These are phyloP conservation scores for Wickerhamomyces alni DNA, from an alignment of 805 yeast species.

Conservation along the genomic window DNA sequence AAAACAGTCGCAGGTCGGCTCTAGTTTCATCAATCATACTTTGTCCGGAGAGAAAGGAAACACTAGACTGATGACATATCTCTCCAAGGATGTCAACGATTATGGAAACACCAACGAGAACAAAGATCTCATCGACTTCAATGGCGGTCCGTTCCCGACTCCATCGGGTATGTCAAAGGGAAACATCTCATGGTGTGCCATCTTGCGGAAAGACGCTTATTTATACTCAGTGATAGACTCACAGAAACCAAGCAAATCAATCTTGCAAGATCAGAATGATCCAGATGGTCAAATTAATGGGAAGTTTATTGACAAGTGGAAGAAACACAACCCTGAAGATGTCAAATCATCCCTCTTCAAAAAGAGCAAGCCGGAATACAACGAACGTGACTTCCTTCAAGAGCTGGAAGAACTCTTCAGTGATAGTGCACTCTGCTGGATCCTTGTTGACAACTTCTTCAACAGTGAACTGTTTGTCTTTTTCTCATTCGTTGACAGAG, in stretches of 20 bases:
- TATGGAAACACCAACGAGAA: too few relatives aligned
- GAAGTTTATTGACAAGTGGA: not conserved
- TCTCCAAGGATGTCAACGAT: too few relatives aligned
- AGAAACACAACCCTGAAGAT: not conserved
- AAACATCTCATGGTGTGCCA: not conserved
- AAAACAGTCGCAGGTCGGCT: not conserved
- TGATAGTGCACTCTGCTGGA: not conserved
- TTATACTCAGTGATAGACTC: not conserved
- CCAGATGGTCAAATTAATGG: not conserved
- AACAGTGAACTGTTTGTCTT: not conserved
- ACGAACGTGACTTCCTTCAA: not conserved
- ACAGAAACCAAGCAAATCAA: not conserved
- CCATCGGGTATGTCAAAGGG: not conserved
- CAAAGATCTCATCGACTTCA: not conserved
- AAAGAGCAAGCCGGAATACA: not conserved
- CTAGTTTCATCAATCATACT: not conserved
- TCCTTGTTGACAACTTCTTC: not conserved
- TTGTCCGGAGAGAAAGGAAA: too few relatives aligned
- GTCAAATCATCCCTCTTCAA: not conserved
- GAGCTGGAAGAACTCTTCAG: not conserved
- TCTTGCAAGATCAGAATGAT: not conserved
- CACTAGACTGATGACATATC: too few relatives aligned
- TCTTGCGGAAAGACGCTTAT: not conserved
- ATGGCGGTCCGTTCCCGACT: not conserved
- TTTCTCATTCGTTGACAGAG: not conserved